These are phyloP conservation scores for Sarocladium kiliense DNA, from an alignment of 2,329 filamentous ascomycete species.

Conservation along the genomic window DNA sequence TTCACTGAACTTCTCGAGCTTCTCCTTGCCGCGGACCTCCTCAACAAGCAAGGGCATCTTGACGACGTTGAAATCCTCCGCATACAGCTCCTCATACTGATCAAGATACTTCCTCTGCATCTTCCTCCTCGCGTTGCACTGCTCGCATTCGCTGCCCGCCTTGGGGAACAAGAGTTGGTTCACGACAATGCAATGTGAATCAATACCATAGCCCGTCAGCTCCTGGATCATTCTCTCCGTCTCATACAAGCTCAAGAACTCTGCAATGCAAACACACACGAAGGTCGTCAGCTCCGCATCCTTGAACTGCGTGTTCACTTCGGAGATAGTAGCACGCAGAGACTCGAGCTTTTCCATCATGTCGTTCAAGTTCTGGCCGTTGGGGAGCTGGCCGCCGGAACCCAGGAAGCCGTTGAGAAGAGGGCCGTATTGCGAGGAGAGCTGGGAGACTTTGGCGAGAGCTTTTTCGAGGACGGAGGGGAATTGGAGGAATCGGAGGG, in stretches of 20 bases:
- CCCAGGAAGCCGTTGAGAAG: constrained; percentile 93
- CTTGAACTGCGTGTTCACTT: constrained; percentile 98
- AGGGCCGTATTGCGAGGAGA: constrained; percentile 90
- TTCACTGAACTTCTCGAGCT: constrained; percentile 82
- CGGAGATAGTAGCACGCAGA: constrained; percentile 84
- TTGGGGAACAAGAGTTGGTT: constrained; percentile 96
- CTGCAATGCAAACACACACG: constrained; percentile 96
- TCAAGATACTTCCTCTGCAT: constrained; percentile 99
- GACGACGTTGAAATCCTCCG: constrained; percentile 93
- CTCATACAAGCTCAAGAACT: constrained; percentile 95
- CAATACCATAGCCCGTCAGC: constrained; percentile 85
- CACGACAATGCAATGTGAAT: constrained; percentile 95
- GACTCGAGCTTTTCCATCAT: constrained; percentile 93
- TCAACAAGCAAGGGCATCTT: constrained; percentile 96
- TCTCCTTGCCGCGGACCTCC: constrained; percentile 93
- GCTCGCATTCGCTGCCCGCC: constrained; percentile 78
- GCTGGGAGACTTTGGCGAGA: constrained; percentile 91
- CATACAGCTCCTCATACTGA: constrained; percentile 97
- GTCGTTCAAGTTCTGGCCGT: constrained; percentile 88
- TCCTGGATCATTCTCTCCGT: constrained; percentile 99
- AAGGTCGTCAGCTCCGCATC: constrained; percentile 93
- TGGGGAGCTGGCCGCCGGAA: constrained; percentile 67
- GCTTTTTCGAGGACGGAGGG: constrained; percentile 97
- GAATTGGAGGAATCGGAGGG: constrained; percentile 96
- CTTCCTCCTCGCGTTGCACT: constrained; percentile 89